Conservation (phyloP, 1,139 yeast species). For the Blastobotrys aristatus region DNA sequence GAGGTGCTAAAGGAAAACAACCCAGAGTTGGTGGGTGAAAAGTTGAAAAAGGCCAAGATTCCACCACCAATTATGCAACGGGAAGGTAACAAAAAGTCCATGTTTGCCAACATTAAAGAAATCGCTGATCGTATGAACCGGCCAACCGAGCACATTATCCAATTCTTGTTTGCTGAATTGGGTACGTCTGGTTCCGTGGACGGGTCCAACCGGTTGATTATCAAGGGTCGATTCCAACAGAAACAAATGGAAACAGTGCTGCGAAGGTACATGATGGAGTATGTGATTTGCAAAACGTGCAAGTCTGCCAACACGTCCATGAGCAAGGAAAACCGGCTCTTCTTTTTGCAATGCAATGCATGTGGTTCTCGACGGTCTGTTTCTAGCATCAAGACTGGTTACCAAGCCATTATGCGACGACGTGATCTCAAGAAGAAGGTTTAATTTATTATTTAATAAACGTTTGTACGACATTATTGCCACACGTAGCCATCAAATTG, state of each 20-base stretch:
- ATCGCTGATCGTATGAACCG: conserved; percentile 92
- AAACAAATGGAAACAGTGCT: conserved; percentile 95
- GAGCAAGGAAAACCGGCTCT: conserved; percentile 96
- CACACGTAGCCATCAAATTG: neutral
- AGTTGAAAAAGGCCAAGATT: conserved; percentile 86
- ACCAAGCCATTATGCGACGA: conserved; percentile 75
- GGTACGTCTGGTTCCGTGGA: conserved; percentile 99
- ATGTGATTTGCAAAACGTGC: conserved; percentile 98
- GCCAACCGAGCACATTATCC: conserved; percentile 95
- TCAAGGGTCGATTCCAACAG: conserved; percentile 97
- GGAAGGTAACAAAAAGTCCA: conserved; percentile 95
- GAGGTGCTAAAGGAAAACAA: conserved; percentile 81
- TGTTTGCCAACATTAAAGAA: conserved; percentile 93
- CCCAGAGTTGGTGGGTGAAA: conserved; percentile 97
- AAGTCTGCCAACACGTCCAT: conserved; percentile 95
- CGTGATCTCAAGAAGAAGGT: conserved; percentile 32
- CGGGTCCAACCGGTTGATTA: conserved; percentile 93
- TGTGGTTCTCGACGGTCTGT: conserved; percentile 98
- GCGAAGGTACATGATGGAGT: conserved; percentile 93
- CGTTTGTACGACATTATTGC: conserved; percentile 4
- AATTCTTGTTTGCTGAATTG: conserved; percentile 94
- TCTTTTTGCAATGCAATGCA: conserved; percentile 94
- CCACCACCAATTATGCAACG: conserved; percentile 97
- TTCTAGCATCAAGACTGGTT: conserved; percentile 96
- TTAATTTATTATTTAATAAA: conserved; percentile 2